phyloP scores from a whole-genome alignment of 768 basidiomycete species.

The Bullera alba region DNA sequence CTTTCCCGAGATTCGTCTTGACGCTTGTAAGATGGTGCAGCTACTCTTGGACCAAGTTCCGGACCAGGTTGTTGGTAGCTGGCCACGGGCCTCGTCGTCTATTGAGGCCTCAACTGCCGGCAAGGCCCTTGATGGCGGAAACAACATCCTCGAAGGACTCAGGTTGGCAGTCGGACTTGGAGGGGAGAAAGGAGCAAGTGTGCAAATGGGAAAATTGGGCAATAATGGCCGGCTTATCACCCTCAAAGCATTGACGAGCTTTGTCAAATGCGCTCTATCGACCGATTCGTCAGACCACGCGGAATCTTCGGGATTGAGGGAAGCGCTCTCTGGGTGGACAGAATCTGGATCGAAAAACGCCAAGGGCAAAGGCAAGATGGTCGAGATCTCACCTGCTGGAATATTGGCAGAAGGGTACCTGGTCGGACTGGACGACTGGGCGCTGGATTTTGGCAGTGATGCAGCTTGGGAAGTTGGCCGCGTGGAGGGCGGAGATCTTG shows the following conservation, averaged over 20 bases:
- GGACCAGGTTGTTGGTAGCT: slow-evolving; percentile 59
- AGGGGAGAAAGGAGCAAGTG: slow-evolving; percentile 24
- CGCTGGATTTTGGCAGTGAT: neutral
- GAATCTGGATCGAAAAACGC: neutral
- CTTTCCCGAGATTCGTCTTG: slow-evolving; percentile 87
- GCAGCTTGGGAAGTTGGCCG: neutral
- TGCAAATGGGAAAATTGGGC: slow-evolving; percentile 33
- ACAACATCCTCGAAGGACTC: slow-evolving; percentile 39
- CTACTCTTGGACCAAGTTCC: slow-evolving; percentile 67
- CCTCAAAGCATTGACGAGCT: slow-evolving; percentile 31
- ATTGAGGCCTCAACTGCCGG: slow-evolving; percentile 18
- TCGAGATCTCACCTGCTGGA: slow-evolving; percentile 1
- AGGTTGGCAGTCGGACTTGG: slow-evolving; percentile 41
- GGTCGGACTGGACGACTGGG: slow-evolving; percentile 9
- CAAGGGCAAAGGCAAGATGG: slow-evolving; percentile 6
- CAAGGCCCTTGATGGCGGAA: slow-evolving; percentile 10
- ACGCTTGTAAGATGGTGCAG: slow-evolving; percentile 73
- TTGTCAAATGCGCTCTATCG: slow-evolving; percentile 18
- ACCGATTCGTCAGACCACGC: no score
- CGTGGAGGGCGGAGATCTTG: slow-evolving; percentile 1
- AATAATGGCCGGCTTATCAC: slow-evolving; percentile 30
- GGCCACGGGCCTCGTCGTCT: slow-evolving; percentile 50
- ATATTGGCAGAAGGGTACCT: slow-evolving; percentile 4
- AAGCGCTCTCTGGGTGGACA: no score
- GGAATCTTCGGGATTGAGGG: no score